Evolutionary conservation across 352 stramenopile species (phyloP), one percentile per base, ranked within the genome.

Genomic region (Globisporangium rhizosaccharum): DNA sequence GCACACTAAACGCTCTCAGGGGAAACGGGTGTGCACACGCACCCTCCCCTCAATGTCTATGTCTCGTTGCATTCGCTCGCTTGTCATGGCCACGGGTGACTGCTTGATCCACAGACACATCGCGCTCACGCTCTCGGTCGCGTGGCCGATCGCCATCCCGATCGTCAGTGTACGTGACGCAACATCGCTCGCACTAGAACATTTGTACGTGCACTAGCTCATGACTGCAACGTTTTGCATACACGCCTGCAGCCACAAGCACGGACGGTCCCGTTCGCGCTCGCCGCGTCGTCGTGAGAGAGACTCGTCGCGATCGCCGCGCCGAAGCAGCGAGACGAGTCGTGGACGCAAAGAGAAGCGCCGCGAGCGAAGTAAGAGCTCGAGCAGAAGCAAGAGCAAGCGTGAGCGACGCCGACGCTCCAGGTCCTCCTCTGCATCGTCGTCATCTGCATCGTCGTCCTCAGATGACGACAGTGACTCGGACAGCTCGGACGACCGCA

Each of bases 401-500:
- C 41, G 57, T 30, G 45, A 58, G 33, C 51, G 42, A 8, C 50
- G 50, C 2, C 39, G 41, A 25, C 11, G 23, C 8, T 54, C 30
- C 9, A 17, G 41, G 3, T 44, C 37, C 17, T 18, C 3, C 14
- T 46, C 49, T 17, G 45, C 46, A 14, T 59, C 47, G 4, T 70
- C 60, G 0, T 53, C 46, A n/a, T 62, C 61, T 12, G 71, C 51
- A 10, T 66, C 53, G 11, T 59, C 60, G 20, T 66, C 60, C 41
- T 73, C 65, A 53, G 67, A 53, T n/a, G 70, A 60, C 56, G 36
- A 60, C 26, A 75, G 67, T 37, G 66, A 61, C 46, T 66, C 61
- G 17, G 56, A 58, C 17, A 67, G 67, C 20, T 71, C 78, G 20
- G 59, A 69, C 12, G 48, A 56, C 56, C 56, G 39, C 33, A 62